These are phyloP conservation scores for Leptodontidium sp. DNA, from an alignment of 2,329 filamentous ascomycete genomes.

Conservation along the genomic window DNA sequence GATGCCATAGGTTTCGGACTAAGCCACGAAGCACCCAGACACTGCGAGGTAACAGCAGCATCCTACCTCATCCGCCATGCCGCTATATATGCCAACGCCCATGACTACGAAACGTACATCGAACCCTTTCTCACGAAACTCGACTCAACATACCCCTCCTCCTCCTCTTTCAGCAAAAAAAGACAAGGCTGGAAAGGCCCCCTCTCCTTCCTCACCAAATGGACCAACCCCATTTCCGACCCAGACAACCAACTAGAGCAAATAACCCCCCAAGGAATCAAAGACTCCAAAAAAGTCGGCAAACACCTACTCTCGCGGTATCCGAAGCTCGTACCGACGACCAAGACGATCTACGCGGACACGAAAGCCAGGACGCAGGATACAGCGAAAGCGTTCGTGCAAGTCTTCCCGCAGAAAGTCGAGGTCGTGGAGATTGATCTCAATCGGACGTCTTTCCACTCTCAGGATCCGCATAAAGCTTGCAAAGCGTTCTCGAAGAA, in stretches of 20 bases:
- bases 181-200: constrained; percentile 42
- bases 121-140: constrained; percentile 66
- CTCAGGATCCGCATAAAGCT: constrained; percentile 56
- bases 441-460: constrained; percentile 59
- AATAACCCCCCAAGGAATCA: constrained; percentile 44
- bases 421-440: constrained; percentile 50
- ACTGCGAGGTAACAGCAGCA: constrained; percentile 59
- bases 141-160: constrained; percentile 53
- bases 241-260: constrained; percentile 44
- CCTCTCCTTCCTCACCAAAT: constrained; percentile 42
- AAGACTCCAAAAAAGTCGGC: constrained; percentile 43
- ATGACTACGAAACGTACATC: constrained; percentile 65
- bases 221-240: constrained; percentile 44
- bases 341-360: constrained; percentile 44
- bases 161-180: constrained; percentile 26
- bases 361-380: constrained; percentile 45
- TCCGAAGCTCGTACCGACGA: constrained; percentile 42
- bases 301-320: constrained; percentile 43
- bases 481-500: constrained; percentile 62
- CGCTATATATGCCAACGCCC: constrained; percentile 67
- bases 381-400: constrained; percentile 42
- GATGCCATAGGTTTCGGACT: constrained; percentile 52
- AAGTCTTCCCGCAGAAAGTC: constrained; percentile 43
- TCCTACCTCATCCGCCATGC: constrained; percentile 67
- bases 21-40: constrained; percentile 56